Conservation (phyloP, 2,329 filamentous ascomycete species). For the Trichoderma afroharzianum region DNA sequence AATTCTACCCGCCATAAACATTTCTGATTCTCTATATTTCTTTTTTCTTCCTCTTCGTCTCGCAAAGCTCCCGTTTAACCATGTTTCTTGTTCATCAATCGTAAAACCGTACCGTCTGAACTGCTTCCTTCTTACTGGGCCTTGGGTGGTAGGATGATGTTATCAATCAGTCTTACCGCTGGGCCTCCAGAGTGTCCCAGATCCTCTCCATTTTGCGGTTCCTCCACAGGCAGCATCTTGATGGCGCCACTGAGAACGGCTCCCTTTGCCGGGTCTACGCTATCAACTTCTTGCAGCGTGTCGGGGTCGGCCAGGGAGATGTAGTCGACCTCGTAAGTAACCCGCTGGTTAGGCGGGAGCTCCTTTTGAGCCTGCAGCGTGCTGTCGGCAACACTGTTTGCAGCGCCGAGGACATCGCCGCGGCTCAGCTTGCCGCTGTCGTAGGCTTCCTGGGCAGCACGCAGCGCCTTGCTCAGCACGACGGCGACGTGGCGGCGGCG, state of each 20-base stretch:
- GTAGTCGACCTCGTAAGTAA: constrained; percentile 82
- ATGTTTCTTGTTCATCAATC: not conserved
- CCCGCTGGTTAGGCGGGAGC: constrained; percentile 58
- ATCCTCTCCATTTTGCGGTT: constrained; percentile 66
- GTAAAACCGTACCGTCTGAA: not conserved
- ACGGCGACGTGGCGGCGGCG: constrained; percentile 68
- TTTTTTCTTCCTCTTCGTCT: not conserved
- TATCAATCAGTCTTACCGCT: constrained; percentile 86
- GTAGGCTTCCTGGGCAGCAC: constrained; percentile 67
- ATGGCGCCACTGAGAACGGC: constrained; percentile 87
- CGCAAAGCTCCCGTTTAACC: not conserved
- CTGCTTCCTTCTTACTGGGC: constrained; percentile 26
- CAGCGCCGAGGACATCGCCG: constrained; percentile 67
- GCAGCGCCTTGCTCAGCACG: constrained; percentile 67
- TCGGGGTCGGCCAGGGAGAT: constrained; percentile 85
- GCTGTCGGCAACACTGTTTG: constrained; percentile 55
- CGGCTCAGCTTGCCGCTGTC: constrained; percentile 50
- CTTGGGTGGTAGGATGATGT: constrained; percentile 63
- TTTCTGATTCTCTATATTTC: not conserved
- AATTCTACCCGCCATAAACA: not conserved
- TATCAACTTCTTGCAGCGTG: constrained; percentile 72
- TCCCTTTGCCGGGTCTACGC: constrained; percentile 65
- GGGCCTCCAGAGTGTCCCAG: constrained; percentile 70
- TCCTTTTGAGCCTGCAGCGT: constrained; percentile 59
- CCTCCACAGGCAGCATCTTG: constrained; percentile 81